phyloP scores from a whole-genome alignment of 1,284 basidiomycete genomes.

The Rhizopogon hawkerae region DNA sequence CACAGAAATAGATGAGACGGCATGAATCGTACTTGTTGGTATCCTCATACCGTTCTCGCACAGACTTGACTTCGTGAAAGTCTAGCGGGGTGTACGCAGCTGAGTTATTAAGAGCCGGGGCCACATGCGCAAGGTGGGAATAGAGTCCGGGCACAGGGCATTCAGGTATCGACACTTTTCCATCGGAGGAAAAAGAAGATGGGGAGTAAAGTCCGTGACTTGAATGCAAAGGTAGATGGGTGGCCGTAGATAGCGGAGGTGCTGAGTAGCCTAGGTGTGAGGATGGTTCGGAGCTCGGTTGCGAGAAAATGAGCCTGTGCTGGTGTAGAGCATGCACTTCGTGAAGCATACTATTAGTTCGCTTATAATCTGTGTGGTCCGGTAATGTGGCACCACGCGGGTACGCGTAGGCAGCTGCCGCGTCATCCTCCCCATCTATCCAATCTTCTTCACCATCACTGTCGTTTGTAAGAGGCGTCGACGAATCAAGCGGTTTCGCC shows the following conservation, averaged over 20 bases:
- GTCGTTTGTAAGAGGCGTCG: slow-evolving; percentile 19
- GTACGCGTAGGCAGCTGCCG: background rate
- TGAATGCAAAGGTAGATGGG: background rate
- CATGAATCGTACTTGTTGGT: slow-evolving; percentile 45
- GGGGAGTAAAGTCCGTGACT: background rate
- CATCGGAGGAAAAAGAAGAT: background rate
- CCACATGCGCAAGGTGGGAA: slow-evolving; percentile 2
- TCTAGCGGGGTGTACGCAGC: slow-evolving; percentile 6
- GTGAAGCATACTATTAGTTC: slow-evolving; percentile 53
- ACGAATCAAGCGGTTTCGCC: slow-evolving; percentile 20
- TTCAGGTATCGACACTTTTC: slow-evolving; percentile 4
- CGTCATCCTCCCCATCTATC: slow-evolving; percentile 21
- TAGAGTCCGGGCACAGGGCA: background rate
- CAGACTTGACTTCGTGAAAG: slow-evolving; percentile 32
- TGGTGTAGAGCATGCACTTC: slow-evolving; percentile 60
- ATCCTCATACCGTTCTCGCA: slow-evolving; percentile 54
- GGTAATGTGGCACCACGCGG: slow-evolving; percentile 2
- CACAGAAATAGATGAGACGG: slow-evolving; percentile 1
- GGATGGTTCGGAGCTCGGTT: background rate
- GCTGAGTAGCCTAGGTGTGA: slow-evolving; percentile 1
- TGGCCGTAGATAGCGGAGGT: background rate
- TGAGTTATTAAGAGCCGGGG: background rate
- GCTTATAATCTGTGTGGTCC: slow-evolving; percentile 37
- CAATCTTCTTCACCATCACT: slow-evolving; percentile 31
- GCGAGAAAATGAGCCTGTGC: slow-evolving; percentile 43